Evolutionary conservation across 306 rosid species (phyloP).

Genomic region (Cicer pinnatifidum): DNA sequence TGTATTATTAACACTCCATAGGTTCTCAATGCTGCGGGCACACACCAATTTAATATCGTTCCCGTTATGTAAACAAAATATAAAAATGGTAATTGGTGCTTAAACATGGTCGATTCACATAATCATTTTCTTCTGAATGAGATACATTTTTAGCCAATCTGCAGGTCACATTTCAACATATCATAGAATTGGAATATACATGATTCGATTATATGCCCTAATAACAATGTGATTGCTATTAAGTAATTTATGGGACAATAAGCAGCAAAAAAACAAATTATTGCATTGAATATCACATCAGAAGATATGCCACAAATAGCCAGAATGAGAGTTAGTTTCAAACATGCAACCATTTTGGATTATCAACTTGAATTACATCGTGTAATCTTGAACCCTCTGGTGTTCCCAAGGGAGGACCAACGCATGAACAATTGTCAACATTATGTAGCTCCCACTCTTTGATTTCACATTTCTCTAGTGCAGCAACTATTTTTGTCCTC

Average conservation of each 20-base stretch:
- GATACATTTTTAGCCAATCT: not conserved
- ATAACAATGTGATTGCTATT: not conserved
- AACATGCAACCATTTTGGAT: constrained; percentile 38
- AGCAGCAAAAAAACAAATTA: not conserved
- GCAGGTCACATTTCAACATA: not conserved
- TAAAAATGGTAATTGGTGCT: not conserved
- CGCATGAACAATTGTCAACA: constrained; percentile 69
- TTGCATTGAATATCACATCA: constrained; percentile 6
- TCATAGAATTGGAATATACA: not conserved
- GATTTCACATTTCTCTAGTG: constrained; percentile 72
- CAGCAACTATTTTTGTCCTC: constrained; percentile 53
- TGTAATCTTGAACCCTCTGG: constrained; percentile 75
- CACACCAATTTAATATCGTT: not conserved
- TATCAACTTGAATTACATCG: constrained; percentile 46
- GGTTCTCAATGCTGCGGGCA: not conserved
- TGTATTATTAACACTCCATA: not conserved
- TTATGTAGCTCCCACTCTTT: constrained; percentile 71
- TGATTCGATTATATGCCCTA: not conserved
- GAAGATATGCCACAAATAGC: not conserved
- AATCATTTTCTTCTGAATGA: not conserved
- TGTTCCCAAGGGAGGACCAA: constrained; percentile 70
- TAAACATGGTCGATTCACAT: not conserved
- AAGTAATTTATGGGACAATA: not conserved
- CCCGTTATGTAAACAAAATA: not conserved
- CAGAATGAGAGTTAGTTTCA: constrained; percentile 7